Evolutionary conservation across 805 yeast genomes (phyloP).

Genomic region (Candida golubevii): DNA sequence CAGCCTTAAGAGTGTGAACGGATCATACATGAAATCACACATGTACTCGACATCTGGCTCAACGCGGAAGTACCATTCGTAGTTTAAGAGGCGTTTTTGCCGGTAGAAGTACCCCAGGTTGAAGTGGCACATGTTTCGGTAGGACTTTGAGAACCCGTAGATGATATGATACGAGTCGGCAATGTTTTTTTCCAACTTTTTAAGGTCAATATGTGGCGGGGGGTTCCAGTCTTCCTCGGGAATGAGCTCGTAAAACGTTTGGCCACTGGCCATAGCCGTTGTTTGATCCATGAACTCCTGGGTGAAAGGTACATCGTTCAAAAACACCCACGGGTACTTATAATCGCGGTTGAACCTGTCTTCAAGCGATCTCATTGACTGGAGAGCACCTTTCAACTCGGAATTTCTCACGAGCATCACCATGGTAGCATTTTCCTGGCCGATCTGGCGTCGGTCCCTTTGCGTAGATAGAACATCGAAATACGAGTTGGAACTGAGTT

Average conservation of each 20-base stretch:
- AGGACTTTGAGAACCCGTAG: constrained; percentile 48
- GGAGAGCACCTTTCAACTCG: constrained; percentile 70
- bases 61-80: constrained; percentile 57
- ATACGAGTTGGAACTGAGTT: constrained; percentile 16
- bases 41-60: constrained; percentile 55
- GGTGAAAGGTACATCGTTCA: constrained; percentile 41
- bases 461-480: constrained; percentile 16
- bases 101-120: constrained; percentile 61
- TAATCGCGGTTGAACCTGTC: constrained; percentile 39
- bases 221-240: constrained; percentile 40
- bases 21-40: constrained; percentile 57
- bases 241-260: constrained; percentile 38
- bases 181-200: constrained; percentile 25
- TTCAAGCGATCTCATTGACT: constrained; percentile 40
- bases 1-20: constrained; percentile 40
- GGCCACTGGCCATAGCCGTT: constrained; percentile 41
- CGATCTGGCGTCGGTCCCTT: constrained; percentile 35
- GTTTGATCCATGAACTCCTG: constrained; percentile 40
- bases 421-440: constrained; percentile 76
- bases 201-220: constrained; percentile 31
- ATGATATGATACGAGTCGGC: constrained; percentile 25
- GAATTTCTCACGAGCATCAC: constrained; percentile 83
- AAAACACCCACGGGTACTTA: constrained; percentile 42
- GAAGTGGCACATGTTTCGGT: constrained; percentile 69
- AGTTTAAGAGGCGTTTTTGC: constrained; percentile 40